Conservation (phyloP, 129 eudicot species). For the Ambrosia artemisiifolia region DNA sequence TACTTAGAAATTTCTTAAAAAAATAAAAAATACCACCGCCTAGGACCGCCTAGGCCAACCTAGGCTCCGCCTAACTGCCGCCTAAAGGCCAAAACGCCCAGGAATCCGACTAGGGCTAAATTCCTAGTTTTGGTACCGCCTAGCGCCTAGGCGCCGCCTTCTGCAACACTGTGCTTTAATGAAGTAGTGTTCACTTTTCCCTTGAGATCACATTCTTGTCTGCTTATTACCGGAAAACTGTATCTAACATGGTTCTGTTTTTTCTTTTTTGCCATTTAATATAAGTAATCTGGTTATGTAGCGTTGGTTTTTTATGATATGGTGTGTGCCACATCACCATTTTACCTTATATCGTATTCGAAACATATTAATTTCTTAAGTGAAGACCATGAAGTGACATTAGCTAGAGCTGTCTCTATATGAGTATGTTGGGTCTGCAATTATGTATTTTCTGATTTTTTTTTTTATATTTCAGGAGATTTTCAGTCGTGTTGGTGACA, state of each 20-base stretch:
- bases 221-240: neutral
- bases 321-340: neutral
- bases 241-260: neutral
- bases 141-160: too few relatives aligned
- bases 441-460: neutral
- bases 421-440: neutral
- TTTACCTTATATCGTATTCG: neutral
- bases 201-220: too few relatives aligned
- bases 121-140: too few relatives aligned
- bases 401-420: neutral
- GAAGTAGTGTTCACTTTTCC: too few relatives aligned
- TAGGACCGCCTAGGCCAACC: too few relatives aligned
- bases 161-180: too few relatives aligned
- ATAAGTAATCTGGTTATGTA: neutral
- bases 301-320: neutral
- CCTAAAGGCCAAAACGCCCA: too few relatives aligned
- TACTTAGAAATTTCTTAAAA: too few relatives aligned
- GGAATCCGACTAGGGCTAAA: too few relatives aligned
- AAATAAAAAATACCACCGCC: too few relatives aligned
- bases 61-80: too few relatives aligned
- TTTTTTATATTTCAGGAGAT: constrained; percentile 38
- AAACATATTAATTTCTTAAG: neutral
- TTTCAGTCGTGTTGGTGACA: constrained; percentile 54
- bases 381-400: neutral
- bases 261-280: neutral